phyloP scores from a whole-genome alignment of 495 filamentous ascomycete species.

The Aspergillus nanangensis region DNA sequence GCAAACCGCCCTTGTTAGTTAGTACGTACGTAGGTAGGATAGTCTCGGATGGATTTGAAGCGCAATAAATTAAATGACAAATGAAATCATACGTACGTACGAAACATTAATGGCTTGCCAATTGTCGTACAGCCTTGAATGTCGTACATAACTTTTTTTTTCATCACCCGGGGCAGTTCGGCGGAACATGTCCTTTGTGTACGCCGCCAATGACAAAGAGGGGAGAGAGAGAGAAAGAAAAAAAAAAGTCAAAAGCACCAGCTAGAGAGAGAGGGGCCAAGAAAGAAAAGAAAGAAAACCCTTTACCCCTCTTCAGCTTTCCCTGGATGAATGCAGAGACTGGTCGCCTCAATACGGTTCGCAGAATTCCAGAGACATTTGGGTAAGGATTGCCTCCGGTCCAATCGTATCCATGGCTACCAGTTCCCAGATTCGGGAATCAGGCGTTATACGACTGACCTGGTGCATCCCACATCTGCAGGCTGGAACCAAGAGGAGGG shows the following conservation, averaged over 20 bases:
- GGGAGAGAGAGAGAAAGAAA: not conserved
- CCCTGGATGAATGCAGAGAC: too few relatives aligned
- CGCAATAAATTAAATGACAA: not conserved
- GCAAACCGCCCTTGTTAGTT: not conserved
- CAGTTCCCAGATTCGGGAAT: not conserved
- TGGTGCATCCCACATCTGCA: not conserved
- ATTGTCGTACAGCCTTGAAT: not conserved
- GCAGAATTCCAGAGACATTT: too few relatives aligned
- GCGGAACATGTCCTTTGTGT: not conserved
- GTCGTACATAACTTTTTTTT: not conserved
- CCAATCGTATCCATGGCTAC: not conserved
- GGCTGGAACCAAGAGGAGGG: not conserved
- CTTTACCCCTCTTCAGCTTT: too few relatives aligned
- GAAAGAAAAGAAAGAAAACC: too few relatives aligned
- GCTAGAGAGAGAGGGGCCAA: too few relatives aligned
- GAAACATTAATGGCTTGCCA: too few relatives aligned
- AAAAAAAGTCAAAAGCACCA: not conserved
- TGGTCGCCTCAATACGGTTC: too few relatives aligned
- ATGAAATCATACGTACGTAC: too few relatives aligned
- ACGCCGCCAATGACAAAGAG: not conserved
- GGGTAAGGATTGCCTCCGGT: not conserved
- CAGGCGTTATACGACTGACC: not conserved
- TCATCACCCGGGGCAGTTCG: not conserved
- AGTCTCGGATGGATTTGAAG: not conserved
- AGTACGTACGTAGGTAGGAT: too few relatives aligned